A percentile compares a stretch with the other conserved stretches of the same genome.
Conservation (phyloP, 2,329 filamentous ascomycete species). For the Fusarium lyarnte region DNA sequence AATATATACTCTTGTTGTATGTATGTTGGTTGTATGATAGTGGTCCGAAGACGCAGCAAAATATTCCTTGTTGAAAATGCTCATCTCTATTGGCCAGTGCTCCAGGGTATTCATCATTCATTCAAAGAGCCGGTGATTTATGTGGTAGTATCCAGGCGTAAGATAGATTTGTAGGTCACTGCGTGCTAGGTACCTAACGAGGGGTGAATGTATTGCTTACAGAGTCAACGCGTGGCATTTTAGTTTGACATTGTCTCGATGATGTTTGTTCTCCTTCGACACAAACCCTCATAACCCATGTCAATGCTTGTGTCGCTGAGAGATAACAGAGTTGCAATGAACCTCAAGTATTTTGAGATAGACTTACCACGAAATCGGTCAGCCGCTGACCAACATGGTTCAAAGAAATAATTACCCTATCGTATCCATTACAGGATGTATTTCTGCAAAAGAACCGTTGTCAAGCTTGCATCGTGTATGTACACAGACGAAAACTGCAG, state of each 20-base stretch:
- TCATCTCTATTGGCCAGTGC: neutral
- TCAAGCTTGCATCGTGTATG: conserved; percentile 6
- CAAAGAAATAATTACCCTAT: neutral
- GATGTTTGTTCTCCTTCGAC: neutral
- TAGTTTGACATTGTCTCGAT: neutral
- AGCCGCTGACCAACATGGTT: conserved; percentile 27
- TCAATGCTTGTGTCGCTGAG: neutral
- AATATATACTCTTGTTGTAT: conserved; percentile 16
- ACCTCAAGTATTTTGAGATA: conserved; percentile 2
- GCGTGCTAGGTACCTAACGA: neutral
- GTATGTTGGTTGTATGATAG: neutral
- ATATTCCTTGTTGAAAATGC: neutral
- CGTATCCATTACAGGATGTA: conserved; percentile 8
- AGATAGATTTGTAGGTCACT: neutral
- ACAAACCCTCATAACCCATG: neutral
- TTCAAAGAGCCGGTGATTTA: neutral
- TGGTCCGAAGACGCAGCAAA: neutral
- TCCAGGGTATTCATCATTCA: conserved; percentile 1
- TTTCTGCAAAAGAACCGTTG: conserved; percentile 16
- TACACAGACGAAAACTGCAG: neutral
- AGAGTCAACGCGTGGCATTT: neutral
- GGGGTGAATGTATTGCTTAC: neutral
- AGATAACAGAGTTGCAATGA: conserved; percentile 6
- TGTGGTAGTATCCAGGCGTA: neutral
- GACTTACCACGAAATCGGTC: neutral